phyloP scores from a whole-genome alignment of 805 yeast species.

The Debaryomyces prosopidis region DNA sequence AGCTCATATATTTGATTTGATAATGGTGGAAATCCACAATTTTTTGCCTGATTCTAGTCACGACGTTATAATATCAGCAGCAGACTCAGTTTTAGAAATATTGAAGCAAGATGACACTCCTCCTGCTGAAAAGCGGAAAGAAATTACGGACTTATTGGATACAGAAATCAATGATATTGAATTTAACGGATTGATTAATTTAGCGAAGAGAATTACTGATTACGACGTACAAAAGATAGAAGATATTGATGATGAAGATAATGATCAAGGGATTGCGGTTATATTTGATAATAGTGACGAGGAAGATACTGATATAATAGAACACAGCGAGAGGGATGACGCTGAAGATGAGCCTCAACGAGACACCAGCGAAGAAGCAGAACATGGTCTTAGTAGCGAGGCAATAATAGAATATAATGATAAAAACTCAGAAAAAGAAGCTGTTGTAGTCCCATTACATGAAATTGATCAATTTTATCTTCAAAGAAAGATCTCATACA shows the following conservation, averaged over 20 bases:
- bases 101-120: slow-evolving; percentile 47
- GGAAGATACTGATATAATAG: slow-evolving; percentile 26
- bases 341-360: slow-evolving; percentile 24
- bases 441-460: slow-evolving; percentile 8
- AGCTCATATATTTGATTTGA: slow-evolving; percentile 49
- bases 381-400: slow-evolving; percentile 2
- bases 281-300: slow-evolving; percentile 44
- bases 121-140: slow-evolving; percentile 47
- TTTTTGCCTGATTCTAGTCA: slow-evolving; percentile 76
- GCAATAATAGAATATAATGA: slow-evolving; percentile 3
- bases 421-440: neutral
- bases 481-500: slow-evolving; percentile 46
- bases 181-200: slow-evolving; percentile 46
- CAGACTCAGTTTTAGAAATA: slow-evolving; percentile 61
- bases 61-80: slow-evolving; percentile 67
- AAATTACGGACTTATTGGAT: slow-evolving; percentile 50
- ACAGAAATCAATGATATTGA: slow-evolving; percentile 38
- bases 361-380: slow-evolving; percentile 19
- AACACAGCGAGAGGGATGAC: slow-evolving; percentile 20
- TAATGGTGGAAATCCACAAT: slow-evolving; percentile 59
- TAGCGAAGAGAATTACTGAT: slow-evolving; percentile 53
- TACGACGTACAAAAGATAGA: slow-evolving; percentile 25
- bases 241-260: slow-evolving; percentile 16
- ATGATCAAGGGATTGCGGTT: slow-evolving; percentile 42
- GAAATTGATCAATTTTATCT: slow-evolving; percentile 48